phyloP scores from a whole-genome alignment of 2,329 filamentous ascomycete species.

The Pseudogymnoascus sp. region DNA sequence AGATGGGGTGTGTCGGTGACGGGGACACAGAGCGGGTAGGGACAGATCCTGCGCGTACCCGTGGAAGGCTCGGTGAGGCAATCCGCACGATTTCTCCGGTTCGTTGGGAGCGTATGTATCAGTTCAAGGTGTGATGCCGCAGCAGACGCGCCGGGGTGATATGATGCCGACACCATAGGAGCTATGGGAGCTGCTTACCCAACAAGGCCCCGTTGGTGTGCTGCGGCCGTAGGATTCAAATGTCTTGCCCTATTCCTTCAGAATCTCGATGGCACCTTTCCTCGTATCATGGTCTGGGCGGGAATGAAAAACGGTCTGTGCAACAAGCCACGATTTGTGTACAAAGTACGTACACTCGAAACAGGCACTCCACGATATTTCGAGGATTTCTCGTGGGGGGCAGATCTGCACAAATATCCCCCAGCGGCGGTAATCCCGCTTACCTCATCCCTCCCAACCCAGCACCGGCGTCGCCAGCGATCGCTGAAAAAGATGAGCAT shows the following conservation, averaged over 20 bases:
- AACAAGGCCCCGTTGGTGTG: neutral
- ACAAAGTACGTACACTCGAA: conserved; percentile 4
- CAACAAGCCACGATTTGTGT: neutral
- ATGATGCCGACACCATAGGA: neutral
- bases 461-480: neutral
- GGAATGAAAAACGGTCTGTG: conserved; percentile 1
- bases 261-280: neutral
- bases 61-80: neutral
- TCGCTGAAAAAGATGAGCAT: conserved; percentile 2
- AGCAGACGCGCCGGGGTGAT: neutral
- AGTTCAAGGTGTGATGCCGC: neutral
- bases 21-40: conserved; percentile 3
- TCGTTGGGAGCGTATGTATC: neutral
- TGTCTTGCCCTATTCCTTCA: neutral
- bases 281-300: neutral
- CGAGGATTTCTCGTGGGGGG: neutral
- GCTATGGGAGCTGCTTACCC: neutral
- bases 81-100: neutral
- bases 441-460: conserved; percentile 1
- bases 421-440: neutral
- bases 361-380: neutral
- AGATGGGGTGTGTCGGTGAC: neutral
- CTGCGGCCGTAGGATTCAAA: neutral
- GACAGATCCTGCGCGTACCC: neutral
- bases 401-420: neutral